Evolutionary conservation across 176 grass and related monocot species (phyloP), one percentile per base, ranked within the genome.

Genomic region (Triticum dicoccoides): DNA sequence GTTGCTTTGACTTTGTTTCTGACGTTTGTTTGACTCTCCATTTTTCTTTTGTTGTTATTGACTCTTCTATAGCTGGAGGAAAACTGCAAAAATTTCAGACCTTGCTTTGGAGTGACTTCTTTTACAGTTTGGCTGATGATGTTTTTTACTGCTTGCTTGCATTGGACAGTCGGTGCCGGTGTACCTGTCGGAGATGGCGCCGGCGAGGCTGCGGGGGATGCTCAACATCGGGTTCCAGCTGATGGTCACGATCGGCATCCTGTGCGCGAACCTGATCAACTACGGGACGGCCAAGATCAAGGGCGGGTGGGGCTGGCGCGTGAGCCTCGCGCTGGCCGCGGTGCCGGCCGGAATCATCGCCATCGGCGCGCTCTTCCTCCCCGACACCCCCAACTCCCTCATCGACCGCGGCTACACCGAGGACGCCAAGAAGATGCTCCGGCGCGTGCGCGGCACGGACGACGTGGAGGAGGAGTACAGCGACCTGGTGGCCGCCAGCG

Each of bases 181-280:
- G 9, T 98, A 98, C 88, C 86, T 98, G 10, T 98, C 96, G 8
- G 96, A 98, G 86, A 98, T 98, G 96, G 96, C 96, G 4, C 96
- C 96, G 2, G 96, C 96, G 21, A 79, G 89, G 9, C 88, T 98
- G 23, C 88, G 96, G 6, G 96, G 96, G 17, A 98, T 95, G 96
- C 92, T 98, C 80, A 98, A 98, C 93, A 98, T 98, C 11, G 91
- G 96, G 8, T 98, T 98, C 86, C 96, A 98, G 88, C 39, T 95
- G 45, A 98, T 98, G 96, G 88, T 92, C 88, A 98, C 96, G 2
- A 91, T 95, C 37, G 96, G 96, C 82, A 98, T 98, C 88, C 80
- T 98, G 1, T 76, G 66, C 68, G 96, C 96, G 0, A 94, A 89
- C 41, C 90, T 98, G 13, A 98, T 98, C 86, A 98, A 98, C 78